phyloP scores from a whole-genome alignment of 2,329 filamentous ascomycete species.

The Nigrograna mackinnonii region DNA sequence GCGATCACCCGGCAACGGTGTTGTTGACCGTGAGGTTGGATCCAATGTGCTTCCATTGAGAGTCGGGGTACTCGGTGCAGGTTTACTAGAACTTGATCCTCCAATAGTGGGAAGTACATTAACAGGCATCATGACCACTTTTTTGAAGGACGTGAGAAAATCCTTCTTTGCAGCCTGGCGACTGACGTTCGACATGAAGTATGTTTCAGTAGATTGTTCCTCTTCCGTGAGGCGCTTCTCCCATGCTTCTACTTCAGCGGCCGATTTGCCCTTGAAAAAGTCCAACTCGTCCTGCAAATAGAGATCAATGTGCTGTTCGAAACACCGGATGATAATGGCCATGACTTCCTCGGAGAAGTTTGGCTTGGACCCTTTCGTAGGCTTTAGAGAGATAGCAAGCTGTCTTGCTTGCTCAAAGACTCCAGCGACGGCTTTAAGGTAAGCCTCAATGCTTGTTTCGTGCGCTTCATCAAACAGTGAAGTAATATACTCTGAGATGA shows the following conservation, averaged over 20 bases:
- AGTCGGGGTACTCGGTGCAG: slow-evolving; percentile 22
- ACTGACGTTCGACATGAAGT: slow-evolving; percentile 95
- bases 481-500: slow-evolving; percentile 83
- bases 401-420: slow-evolving; percentile 85
- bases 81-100: slow-evolving; percentile 39
- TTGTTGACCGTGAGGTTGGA: slow-evolving; percentile 28
- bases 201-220: slow-evolving; percentile 87
- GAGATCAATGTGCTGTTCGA: slow-evolving; percentile 90
- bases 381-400: slow-evolving; percentile 72
- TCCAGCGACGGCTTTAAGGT: slow-evolving; percentile 83
- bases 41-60: slow-evolving; percentile 35
- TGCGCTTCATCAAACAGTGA: slow-evolving; percentile 87
- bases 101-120: slow-evolving; percentile 77
- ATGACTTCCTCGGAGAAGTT: slow-evolving; percentile 68
- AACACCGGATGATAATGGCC: slow-evolving; percentile 71
- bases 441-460: slow-evolving; percentile 72
- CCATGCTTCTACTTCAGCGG: slow-evolving; percentile 80
- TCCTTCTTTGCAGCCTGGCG: slow-evolving; percentile 95
- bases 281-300: slow-evolving; percentile 92
- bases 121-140: slow-evolving; percentile 99
- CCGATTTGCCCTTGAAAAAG: slow-evolving; percentile 76
- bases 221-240: slow-evolving; percentile 90
- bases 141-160: slow-evolving; percentile 94
- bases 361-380: slow-evolving; percentile 65
- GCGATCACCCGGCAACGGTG: slow-evolving; percentile 44